Percentiles rank a stretch among this genome's conserved stretches.
Conservation (phyloP, 805 yeast species). For the Kodamaea neixiangensis region DNA sequence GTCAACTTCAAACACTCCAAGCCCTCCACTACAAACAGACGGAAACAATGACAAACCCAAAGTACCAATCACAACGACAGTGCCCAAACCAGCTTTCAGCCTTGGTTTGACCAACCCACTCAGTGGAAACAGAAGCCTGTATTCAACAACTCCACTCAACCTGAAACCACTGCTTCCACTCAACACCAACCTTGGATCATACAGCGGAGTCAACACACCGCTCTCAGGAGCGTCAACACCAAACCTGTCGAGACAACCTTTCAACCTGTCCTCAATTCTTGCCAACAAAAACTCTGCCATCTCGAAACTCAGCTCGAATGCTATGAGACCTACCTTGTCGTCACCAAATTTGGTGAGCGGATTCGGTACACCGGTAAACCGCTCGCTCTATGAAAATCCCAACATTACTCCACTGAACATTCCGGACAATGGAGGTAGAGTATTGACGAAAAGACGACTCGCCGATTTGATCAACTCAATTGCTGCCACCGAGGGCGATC, state of each 20-base stretch:
- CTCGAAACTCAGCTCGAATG: slow-evolving; percentile 4
- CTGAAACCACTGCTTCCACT: slow-evolving; percentile 6
- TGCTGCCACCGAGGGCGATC: slow-evolving; percentile 32
- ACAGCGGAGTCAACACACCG: neutral
- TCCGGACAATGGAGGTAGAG: slow-evolving; percentile 30
- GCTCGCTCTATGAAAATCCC: slow-evolving; percentile 12
- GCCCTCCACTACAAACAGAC: slow-evolving; percentile 5
- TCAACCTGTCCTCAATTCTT: slow-evolving; percentile 5
- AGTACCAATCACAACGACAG: slow-evolving; percentile 6
- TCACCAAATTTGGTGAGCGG: slow-evolving; percentile 3
- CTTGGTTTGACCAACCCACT: slow-evolving; percentile 1
- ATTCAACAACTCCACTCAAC: neutral
- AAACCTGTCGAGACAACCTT: slow-evolving; percentile 2
- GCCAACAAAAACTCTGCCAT: slow-evolving; percentile 9
- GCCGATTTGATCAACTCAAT: slow-evolving; percentile 28
- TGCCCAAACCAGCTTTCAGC: slow-evolving; percentile 10
- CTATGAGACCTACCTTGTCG: slow-evolving; percentile 8
- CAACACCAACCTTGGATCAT: slow-evolving; percentile 1
- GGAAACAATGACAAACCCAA: neutral
- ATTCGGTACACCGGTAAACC: slow-evolving; percentile 6
- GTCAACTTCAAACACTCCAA: slow-evolving; percentile 2
- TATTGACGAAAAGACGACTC: slow-evolving; percentile 28
- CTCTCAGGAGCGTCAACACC: slow-evolving; percentile 5
- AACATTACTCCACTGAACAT: slow-evolving; percentile 14
- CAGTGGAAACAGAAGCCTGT: neutral